These are phyloP conservation scores for Moesziomyces sp. DNA, from an alignment of 1,284 basidiomycete species.

Conservation along the genomic window DNA sequence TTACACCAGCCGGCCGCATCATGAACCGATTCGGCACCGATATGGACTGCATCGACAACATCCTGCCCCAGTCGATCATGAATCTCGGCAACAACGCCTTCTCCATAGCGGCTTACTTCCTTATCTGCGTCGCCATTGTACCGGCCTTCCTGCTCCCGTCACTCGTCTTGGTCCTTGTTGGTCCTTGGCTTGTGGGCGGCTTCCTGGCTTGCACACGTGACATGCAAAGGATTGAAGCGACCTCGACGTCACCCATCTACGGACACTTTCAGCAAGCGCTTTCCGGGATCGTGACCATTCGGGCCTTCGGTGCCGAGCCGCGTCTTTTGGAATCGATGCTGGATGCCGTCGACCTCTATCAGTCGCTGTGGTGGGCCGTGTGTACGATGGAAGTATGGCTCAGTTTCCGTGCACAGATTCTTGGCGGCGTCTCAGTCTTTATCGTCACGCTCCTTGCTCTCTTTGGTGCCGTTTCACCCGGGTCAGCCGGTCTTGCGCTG, in stretches of 20 bases:
- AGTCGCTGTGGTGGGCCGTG: conserved; percentile 60
- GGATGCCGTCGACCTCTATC: conserved; percentile 50
- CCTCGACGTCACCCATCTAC: conserved; percentile 65
- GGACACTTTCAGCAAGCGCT: conserved; percentile 57
- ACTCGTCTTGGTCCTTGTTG: conserved; percentile 38
- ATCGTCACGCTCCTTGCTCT: conserved; percentile 75
- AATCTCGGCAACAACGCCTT: conserved; percentile 43
- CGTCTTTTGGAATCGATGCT: conserved; percentile 50
- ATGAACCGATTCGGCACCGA: conserved; percentile 64
- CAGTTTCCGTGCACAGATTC: conserved; percentile 53
- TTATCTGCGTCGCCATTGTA: conserved; percentile 59
- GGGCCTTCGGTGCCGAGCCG: conserved; percentile 59
- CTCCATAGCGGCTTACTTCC: conserved; percentile 46
- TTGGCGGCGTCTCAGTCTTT: conserved; percentile 54
- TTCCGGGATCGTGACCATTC: conserved; percentile 62
- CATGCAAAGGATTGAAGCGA: conserved; percentile 65
- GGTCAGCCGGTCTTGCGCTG: conserved; percentile 85
- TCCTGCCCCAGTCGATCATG: conserved; percentile 55
- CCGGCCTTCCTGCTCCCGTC: conserved; percentile 56
- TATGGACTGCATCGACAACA: conserved; percentile 60
- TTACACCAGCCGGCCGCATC: conserved; percentile 60
- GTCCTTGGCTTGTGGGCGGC: conserved; percentile 50
- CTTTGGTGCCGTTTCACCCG: conserved; percentile 76
- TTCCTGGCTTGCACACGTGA: conserved; percentile 60
- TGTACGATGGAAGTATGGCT: conserved; percentile 65